A percentile compares a stretch with the other conserved stretches of the same genome.
These are phyloP conservation scores for Phaeotremella skinneri DNA, from an alignment of 768 basidiomycete species.

Conservation along the genomic window DNA sequence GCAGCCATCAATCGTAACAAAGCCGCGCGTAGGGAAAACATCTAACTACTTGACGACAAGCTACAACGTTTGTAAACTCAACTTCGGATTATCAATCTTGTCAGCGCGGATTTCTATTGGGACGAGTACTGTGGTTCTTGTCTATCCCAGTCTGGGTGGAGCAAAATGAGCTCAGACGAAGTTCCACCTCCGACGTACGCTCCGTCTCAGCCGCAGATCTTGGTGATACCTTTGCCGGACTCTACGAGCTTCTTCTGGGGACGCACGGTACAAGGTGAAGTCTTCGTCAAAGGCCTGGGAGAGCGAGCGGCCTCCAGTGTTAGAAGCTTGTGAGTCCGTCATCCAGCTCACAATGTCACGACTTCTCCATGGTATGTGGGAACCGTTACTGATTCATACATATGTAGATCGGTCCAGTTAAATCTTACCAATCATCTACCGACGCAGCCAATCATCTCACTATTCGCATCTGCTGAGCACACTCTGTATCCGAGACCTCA, in stretches of 20 bases:
- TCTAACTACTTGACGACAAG: too few relatives aligned
- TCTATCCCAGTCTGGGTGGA: too few relatives aligned
- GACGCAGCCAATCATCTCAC: slow-evolving; percentile 18
- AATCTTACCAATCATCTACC: slow-evolving; percentile 33
- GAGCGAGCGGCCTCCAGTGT: slow-evolving; percentile 26
- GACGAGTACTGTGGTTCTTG: too few relatives aligned
- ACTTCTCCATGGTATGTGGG: not conserved
- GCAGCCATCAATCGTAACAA: not conserved
- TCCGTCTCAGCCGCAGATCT: slow-evolving; percentile 43
- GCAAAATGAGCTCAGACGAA: too few relatives aligned
- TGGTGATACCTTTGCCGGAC: slow-evolving; percentile 45
- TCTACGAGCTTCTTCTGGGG: slow-evolving; percentile 47
- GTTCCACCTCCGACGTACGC: slow-evolving; percentile 40
- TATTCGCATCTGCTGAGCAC: slow-evolving; percentile 23
- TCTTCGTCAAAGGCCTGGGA: slow-evolving; percentile 48
- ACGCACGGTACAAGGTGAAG: slow-evolving; percentile 42
- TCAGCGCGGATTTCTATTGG: too few relatives aligned
- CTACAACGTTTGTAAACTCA: too few relatives aligned
- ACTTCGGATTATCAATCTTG: too few relatives aligned
- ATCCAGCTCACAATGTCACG: not conserved
- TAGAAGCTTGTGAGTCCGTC: slow-evolving; percentile 20
- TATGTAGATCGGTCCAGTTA: slow-evolving; percentile 30
- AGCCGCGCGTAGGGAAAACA: not conserved
- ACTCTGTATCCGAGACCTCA: slow-evolving; percentile 32
- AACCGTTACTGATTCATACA: not conserved